Conservation (phyloP, 179 eudicot species). For the Silene vulgaris region DNA sequence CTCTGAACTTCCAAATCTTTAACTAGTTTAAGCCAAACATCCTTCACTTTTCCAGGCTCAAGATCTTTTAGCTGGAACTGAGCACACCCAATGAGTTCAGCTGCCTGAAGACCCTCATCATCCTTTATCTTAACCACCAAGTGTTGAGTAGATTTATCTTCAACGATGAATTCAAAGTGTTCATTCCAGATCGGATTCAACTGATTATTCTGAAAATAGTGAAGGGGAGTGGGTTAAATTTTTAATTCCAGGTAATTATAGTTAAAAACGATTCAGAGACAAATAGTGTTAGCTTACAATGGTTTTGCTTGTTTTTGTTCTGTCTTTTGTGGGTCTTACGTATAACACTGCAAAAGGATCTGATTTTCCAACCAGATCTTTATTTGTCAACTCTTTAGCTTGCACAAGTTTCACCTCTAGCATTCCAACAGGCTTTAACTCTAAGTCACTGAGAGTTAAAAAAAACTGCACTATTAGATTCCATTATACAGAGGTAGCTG, state of each 20-base stretch:
- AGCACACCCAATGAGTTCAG: slow-evolving; percentile 84
- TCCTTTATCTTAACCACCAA: slow-evolving; percentile 80
- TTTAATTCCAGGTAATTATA: not conserved
- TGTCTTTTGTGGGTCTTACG: slow-evolving; percentile 66
- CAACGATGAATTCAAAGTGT: slow-evolving; percentile 79
- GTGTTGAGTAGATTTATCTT: slow-evolving; percentile 79
- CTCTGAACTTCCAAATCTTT: slow-evolving; percentile 87
- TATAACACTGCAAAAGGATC: slow-evolving; percentile 86
- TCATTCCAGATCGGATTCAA: slow-evolving; percentile 95
- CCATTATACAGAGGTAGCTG: not conserved
- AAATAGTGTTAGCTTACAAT: slow-evolving; percentile 47
- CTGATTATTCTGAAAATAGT: slow-evolving; percentile 53
- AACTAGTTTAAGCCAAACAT: slow-evolving; percentile 84
- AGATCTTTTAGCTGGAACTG: slow-evolving; percentile 64
- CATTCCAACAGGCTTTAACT: slow-evolving; percentile 81
- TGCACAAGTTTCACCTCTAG: slow-evolving; percentile 93
- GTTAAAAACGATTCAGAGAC: not conserved
- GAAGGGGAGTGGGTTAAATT: not conserved
- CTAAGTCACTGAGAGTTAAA: slow-evolving; percentile 56
- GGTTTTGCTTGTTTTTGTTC: slow-evolving; percentile 75
- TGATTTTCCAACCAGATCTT: slow-evolving; percentile 89
- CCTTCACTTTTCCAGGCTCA: slow-evolving; percentile 87
- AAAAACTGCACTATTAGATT: slow-evolving; percentile 5
- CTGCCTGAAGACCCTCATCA: slow-evolving; percentile 78
- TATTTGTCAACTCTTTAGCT: slow-evolving; percentile 79